phyloP scores from a whole-genome alignment of 352 stramenopile genomes.

The Phytophthora litchii region DNA sequence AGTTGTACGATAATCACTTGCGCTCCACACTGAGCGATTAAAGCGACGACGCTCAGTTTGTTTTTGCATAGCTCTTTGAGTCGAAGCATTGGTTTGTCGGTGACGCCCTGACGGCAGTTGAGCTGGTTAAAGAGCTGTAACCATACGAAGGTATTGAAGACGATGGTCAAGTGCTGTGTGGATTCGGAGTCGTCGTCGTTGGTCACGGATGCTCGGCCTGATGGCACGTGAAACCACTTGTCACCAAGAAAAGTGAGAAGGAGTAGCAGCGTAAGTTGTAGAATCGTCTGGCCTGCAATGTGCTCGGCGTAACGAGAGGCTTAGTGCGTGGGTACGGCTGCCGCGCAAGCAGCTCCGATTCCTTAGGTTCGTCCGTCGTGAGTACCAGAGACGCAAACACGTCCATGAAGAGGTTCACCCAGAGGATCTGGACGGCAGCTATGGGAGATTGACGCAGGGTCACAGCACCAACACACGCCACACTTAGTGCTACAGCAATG shows the following conservation, averaged over 20 bases:
- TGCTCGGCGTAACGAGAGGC: slow-evolving; percentile 90
- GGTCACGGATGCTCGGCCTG: slow-evolving; percentile 35
- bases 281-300: slow-evolving; percentile 89
- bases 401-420: slow-evolving; percentile 98
- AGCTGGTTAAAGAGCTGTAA: slow-evolving; percentile 89
- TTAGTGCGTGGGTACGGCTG: slow-evolving; percentile 85
- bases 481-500: slow-evolving; percentile 92
- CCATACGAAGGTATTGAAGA: slow-evolving; percentile 98
- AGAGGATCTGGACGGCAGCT: slow-evolving; percentile 95
- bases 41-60: slow-evolving; percentile 89
- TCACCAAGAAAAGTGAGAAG: slow-evolving; percentile 77
- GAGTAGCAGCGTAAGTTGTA: slow-evolving; percentile 90
- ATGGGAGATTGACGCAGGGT: slow-evolving; percentile 69
- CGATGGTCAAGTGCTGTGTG: slow-evolving; percentile 91
- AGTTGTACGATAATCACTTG: slow-evolving; percentile 96
- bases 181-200: slow-evolving; percentile 57
- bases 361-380: slow-evolving; percentile 90
- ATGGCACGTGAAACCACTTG: slow-evolving; percentile 44
- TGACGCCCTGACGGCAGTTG: slow-evolving; percentile 67
- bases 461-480: slow-evolving; percentile 87
- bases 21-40: slow-evolving; percentile 82
- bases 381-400: slow-evolving; percentile 94
- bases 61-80: slow-evolving; percentile 91
- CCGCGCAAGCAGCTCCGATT: slow-evolving; percentile 79
- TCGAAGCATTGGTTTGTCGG: slow-evolving; percentile 90